Evolutionary conservation across 2,329 filamentous ascomycete genomes (phyloP).

Genomic region (Bipolaris bicolor): DNA sequence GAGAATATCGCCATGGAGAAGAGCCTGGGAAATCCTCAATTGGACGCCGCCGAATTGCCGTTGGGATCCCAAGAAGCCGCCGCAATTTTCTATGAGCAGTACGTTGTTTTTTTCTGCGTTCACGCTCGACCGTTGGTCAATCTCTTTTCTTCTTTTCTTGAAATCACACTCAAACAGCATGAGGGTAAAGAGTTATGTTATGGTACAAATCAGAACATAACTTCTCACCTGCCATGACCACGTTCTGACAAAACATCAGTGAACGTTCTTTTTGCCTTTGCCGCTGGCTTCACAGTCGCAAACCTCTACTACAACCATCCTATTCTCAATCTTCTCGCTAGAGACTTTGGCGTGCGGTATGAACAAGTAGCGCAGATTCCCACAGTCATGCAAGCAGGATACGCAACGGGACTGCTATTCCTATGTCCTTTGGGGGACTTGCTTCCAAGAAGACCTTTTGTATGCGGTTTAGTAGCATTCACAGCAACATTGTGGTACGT

Average conservation of each 20-base stretch:
- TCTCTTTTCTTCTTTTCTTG: background rate
- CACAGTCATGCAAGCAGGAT: constrained; percentile 79
- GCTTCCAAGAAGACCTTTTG: constrained; percentile 70
- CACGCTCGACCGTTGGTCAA: background rate
- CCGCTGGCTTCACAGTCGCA: constrained; percentile 74
- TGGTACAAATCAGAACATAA: background rate
- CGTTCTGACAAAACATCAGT: constrained; percentile 38
- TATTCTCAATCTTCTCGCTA: constrained; percentile 75
- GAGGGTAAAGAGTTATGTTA: background rate
- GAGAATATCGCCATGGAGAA: constrained; percentile 26
- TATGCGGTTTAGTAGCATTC: constrained; percentile 68
- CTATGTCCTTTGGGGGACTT: constrained; percentile 77
- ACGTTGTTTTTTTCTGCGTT: background rate
- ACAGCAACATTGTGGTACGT: constrained; percentile 71
- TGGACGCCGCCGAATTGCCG: constrained; percentile 72
- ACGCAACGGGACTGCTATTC: constrained; percentile 74
- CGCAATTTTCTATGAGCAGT: constrained; percentile 66
- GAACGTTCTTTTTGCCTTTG: constrained; percentile 74
- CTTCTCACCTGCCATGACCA: background rate
- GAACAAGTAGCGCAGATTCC: constrained; percentile 72
- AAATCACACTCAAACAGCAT: background rate
- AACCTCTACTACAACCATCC: constrained; percentile 85
- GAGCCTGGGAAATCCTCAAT: constrained; percentile 47
- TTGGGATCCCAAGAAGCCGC: constrained; percentile 70
- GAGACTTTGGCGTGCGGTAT: constrained; percentile 72